Evolutionary conservation across 1,139 yeast species (phyloP), one percentile per base, ranked within the genome.

Genomic region (Suhomyces ambrosiae): DNA sequence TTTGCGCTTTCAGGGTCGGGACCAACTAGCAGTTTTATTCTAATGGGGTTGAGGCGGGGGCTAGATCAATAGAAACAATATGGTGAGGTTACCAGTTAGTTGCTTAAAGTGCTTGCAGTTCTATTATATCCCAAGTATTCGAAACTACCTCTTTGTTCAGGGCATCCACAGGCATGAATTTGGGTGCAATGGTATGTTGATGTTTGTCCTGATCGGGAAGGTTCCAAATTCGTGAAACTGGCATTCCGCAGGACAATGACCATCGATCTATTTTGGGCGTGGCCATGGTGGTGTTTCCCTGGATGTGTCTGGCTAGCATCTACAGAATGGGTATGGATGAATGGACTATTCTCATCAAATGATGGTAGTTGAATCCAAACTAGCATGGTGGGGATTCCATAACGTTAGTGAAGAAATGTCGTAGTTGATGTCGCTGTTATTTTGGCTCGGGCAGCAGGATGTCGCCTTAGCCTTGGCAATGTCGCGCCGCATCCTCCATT

Each of bases 101-200:
- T 12, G 28, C 28, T 23, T 21, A 35, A n/a, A 35, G 29, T 35
- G 36, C 37, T 35, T 38, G 39, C 44, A 38, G 44, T 28, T 23
- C 25, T 37, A 33, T 37, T 34, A 32, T 37, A 27, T n/a, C n/a
- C n/a, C n/a, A n/a, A 13, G 17, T 16, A 27, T 23, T 10, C 7
- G n/a, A n/a, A n/a, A n/a, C n/a, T n/a, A n/a, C 13, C 21, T 15
- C 16, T 26, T 26, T 26, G 28, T 26, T 13, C 12, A 3, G 15
- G 14, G 8, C 7, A 13, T 19, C 22, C 22, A 19, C n/a, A 18
- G 24, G n/a, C 24, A 27, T 17, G 12, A 18, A 12, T 6, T 11
- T 31, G 28, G 34, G 28, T 31, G 29, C 29, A 31, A 24, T 8
- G 13, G 7, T 8, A 16, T 32, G 37, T 34, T 34, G 37, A 34